phyloP scores from a whole-genome alignment of 1,139 yeast species.

The Yamadazyma triangularis region DNA sequence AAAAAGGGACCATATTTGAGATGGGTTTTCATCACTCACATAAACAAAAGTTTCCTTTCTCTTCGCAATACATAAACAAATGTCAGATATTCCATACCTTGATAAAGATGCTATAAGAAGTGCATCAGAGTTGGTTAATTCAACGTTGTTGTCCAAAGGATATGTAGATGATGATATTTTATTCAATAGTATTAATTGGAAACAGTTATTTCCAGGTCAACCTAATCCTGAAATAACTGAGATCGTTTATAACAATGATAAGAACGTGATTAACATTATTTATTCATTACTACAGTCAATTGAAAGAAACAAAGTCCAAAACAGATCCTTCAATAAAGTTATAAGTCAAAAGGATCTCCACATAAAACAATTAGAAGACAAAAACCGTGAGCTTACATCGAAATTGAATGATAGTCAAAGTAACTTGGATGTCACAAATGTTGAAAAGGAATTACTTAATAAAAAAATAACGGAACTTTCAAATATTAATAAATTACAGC shows the following conservation, averaged over 20 bases:
- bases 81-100: conserved; percentile 8
- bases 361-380: conserved; percentile 22
- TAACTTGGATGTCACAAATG: conserved; percentile 3
- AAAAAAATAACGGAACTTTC: conserved; percentile 18
- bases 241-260: conserved; percentile 37
- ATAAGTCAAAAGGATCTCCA: conserved; percentile 27
- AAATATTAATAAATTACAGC: conserved; percentile 23
- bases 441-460: conserved; percentile 12
- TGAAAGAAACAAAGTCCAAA: conserved; percentile 35
- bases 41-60: no score
- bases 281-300: conserved; percentile 37
- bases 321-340: conserved; percentile 26
- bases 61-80: neutral
- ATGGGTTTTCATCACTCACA: no score
- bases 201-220: conserved; percentile 17
- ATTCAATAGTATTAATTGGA: conserved; percentile 35
- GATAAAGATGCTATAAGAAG: conserved; percentile 31
- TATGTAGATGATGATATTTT: conserved; percentile 29
- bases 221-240: conserved; percentile 20
- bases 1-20: no score
- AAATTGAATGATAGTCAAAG: conserved; percentile 13
- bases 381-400: conserved; percentile 18
- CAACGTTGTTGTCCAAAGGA: conserved; percentile 33
- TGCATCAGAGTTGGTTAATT: conserved; percentile 38
- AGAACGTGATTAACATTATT: conserved; percentile 38